phyloP scores from a whole-genome alignment of 371 early-diverging fungal species.

The Lichtheimia corymbifera region DNA sequence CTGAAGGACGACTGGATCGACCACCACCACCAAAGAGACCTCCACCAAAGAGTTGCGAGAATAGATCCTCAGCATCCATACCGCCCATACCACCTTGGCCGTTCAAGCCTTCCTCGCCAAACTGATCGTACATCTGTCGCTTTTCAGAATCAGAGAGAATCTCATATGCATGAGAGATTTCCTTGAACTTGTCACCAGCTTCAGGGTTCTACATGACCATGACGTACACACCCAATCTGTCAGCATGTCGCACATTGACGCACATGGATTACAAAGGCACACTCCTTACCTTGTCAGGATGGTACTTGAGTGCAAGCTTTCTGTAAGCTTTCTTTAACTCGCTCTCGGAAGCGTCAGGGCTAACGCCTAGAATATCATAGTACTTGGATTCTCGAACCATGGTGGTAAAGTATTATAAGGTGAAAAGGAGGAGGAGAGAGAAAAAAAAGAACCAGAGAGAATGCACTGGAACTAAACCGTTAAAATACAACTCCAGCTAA shows the following conservation, averaged over 20 bases:
- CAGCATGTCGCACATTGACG: not conserved
- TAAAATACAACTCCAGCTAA: not conserved
- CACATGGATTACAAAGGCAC: not conserved
- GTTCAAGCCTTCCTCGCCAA: slow-evolving; percentile 85
- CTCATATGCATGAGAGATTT: slow-evolving; percentile 93
- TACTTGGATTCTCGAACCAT: slow-evolving; percentile 87
- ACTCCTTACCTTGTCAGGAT: slow-evolving; percentile 86
- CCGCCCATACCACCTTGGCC: slow-evolving; percentile 61
- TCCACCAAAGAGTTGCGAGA: slow-evolving; percentile 81
- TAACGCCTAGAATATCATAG: slow-evolving; percentile 91
- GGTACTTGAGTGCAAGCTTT: slow-evolving; percentile 90
- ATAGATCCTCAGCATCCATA: slow-evolving; percentile 85
- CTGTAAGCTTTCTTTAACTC: slow-evolving; percentile 93
- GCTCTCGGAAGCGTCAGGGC: slow-evolving; percentile 75
- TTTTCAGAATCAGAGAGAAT: slow-evolving; percentile 86
- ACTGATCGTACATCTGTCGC: slow-evolving; percentile 78
- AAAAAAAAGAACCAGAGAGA: slow-evolving; percentile 4
- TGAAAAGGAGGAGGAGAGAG: slow-evolving; percentile 5
- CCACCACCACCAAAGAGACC: slow-evolving; percentile 69
- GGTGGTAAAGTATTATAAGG: not conserved
- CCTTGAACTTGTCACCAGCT: slow-evolving; percentile 91
- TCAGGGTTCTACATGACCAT: slow-evolving; percentile 63
- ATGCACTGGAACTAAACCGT: not conserved
- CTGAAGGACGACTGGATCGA: slow-evolving; percentile 60
- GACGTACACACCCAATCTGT: not conserved